These are phyloP conservation scores for Cryphonectria japonica DNA, from an alignment of 2,329 filamentous ascomycete species.

Conservation along the genomic window DNA sequence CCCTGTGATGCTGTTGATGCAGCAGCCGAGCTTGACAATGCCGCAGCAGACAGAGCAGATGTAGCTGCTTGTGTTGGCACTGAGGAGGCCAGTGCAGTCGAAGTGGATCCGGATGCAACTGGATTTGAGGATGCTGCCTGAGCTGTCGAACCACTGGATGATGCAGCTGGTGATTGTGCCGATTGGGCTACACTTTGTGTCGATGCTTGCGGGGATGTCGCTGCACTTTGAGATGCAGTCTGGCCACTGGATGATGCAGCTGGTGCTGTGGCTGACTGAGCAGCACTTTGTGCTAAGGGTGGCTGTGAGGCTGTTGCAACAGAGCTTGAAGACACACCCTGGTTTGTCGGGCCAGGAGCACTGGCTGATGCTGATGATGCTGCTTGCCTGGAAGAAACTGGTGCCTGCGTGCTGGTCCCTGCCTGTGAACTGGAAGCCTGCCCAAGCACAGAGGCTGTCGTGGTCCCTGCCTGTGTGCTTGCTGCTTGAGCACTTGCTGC, in stretches of 20 bases:
- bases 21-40: neutral
- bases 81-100: neutral
- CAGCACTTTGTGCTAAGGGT: neutral
- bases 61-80: neutral
- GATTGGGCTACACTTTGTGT: neutral
- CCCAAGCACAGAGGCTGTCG: neutral
- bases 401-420: too few species aligned
- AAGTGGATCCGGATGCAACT: neutral
- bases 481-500: neutral
- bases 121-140: neutral
- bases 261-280: neutral
- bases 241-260: neutral
- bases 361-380: neutral
- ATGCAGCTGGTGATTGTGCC: neutral
- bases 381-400: neutral
- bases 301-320: neutral
- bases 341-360: neutral
- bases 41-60: neutral
- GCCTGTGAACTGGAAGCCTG: too few species aligned
- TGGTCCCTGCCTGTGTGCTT: neutral
- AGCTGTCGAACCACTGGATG: neutral
- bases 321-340: neutral
- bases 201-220: neutral
- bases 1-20: too few species aligned
- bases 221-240: neutral